These are phyloP conservation scores for Pseudogymnoascus sp. DNA, from an alignment of 2,329 filamentous ascomycete genomes.

Conservation along the genomic window DNA sequence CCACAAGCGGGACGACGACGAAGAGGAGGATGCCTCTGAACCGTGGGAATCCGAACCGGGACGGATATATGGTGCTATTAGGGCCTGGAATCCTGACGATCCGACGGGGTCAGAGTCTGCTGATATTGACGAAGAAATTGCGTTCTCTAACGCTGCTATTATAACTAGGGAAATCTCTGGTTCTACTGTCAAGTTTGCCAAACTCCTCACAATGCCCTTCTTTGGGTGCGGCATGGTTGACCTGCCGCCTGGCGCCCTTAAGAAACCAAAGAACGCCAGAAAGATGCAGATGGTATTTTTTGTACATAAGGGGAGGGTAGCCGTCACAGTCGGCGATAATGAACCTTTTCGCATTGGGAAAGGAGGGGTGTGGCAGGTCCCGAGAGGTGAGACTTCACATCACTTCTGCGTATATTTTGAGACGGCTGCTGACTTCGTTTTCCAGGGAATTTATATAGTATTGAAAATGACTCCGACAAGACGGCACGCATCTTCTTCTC, in stretches of 20 bases:
- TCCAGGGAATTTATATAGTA: conserved; percentile 86
- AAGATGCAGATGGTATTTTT: conserved; percentile 98
- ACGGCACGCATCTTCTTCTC: conserved; percentile 82
- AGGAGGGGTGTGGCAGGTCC: conserved; percentile 89
- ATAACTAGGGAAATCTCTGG: conserved; percentile 49
- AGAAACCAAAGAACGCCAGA: conserved; percentile 82
- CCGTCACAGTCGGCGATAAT: conserved; percentile 67
- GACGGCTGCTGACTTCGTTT: conserved; percentile 10
- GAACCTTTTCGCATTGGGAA: conserved; percentile 68
- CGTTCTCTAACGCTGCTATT: conserved; percentile 40
- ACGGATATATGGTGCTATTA: conserved; percentile 52
- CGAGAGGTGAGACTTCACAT: conserved; percentile 60
- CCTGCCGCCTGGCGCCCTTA: conserved; percentile 71
- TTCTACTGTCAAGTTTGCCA: conserved; percentile 78
- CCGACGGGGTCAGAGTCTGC: conserved; percentile 43
- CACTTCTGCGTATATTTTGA: background rate
- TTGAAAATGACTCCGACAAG: conserved; percentile 67
- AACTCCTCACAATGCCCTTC: conserved; percentile 75
- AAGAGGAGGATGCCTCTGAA: conserved; percentile 50
- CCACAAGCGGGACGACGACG: conserved; percentile 28
- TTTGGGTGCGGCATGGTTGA: conserved; percentile 88
- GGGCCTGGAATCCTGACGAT: conserved; percentile 56
- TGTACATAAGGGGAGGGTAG: conserved; percentile 72
- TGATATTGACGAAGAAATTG: conserved; percentile 46
- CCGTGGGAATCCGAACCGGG: conserved; percentile 66